phyloP scores from a whole-genome alignment of 2,329 filamentous ascomycete genomes.

The Chaetomiaceae sp. region DNA sequence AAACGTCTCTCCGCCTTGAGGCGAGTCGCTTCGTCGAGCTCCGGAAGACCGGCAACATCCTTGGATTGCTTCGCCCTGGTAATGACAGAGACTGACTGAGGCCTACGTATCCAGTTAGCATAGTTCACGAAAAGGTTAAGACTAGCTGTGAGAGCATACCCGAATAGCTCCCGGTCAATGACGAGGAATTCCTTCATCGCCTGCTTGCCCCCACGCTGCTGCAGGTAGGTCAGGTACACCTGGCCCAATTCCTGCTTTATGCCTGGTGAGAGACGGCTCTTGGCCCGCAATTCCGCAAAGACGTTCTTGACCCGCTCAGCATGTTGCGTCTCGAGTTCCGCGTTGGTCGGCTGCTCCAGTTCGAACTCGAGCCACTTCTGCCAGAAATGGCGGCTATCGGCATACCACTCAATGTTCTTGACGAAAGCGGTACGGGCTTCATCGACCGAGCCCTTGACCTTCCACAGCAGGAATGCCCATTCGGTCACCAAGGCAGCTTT shows the following conservation, averaged over 20 bases:
- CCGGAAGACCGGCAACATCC: slow-evolving; percentile 43
- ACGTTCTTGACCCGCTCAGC: slow-evolving; percentile 75
- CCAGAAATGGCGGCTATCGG: slow-evolving; percentile 87
- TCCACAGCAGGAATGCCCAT: slow-evolving; percentile 84
- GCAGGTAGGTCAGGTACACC: slow-evolving; percentile 76
- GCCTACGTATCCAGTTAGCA: slow-evolving; percentile 33
- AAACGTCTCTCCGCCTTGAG: slow-evolving; percentile 49
- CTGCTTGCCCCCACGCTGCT: slow-evolving; percentile 75
- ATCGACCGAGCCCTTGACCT: slow-evolving; percentile 72
- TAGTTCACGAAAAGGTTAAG: neutral
- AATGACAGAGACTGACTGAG: slow-evolving; percentile 42
- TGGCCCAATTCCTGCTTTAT: slow-evolving; percentile 72
- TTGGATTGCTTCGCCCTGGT: slow-evolving; percentile 40
- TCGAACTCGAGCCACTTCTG: slow-evolving; percentile 84
- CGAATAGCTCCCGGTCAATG: slow-evolving; percentile 83
- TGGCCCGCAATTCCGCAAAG: slow-evolving; percentile 67
- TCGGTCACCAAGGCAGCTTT: slow-evolving; percentile 86
- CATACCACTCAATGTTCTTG: slow-evolving; percentile 77
- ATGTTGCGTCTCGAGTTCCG: slow-evolving; percentile 59
- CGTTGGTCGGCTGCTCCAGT: slow-evolving; percentile 70
- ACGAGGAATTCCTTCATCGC: slow-evolving; percentile 81
- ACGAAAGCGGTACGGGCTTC: slow-evolving; percentile 81
- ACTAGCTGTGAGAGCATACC: slow-evolving; percentile 47
- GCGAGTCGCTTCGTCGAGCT: slow-evolving; percentile 49
- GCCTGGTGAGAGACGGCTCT: slow-evolving; percentile 63